Percentiles rank a stretch among this genome's conserved stretches.
These are phyloP conservation scores for Aschersonia sp. DNA, from an alignment of 2,329 filamentous ascomycete genomes.

Conservation along the genomic window DNA sequence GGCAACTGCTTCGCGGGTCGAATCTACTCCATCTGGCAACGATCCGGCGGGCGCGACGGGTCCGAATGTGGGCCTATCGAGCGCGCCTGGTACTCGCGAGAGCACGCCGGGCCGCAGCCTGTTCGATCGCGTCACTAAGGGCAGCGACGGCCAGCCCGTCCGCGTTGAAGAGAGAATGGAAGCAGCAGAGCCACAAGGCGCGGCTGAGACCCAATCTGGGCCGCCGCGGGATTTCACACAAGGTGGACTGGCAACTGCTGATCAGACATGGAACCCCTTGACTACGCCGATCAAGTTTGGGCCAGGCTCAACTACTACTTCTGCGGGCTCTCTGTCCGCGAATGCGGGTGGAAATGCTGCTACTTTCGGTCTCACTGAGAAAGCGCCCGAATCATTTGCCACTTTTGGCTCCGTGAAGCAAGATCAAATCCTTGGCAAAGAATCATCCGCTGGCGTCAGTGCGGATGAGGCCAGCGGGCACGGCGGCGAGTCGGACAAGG, in stretches of 20 bases:
- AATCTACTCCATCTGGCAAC: slow-evolving; percentile 11
- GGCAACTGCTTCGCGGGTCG: slow-evolving; percentile 21
- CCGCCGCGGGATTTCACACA: not conserved
- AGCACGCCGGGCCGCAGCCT: slow-evolving; percentile 33
- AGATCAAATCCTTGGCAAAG: slow-evolving; percentile 14
- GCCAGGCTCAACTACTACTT: slow-evolving; percentile 14
- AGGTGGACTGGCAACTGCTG: slow-evolving; percentile 15
- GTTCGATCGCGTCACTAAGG: slow-evolving; percentile 40
- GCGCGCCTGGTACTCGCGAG: slow-evolving; percentile 26
- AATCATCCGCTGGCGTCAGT: slow-evolving; percentile 9
- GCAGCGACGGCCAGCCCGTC: slow-evolving; percentile 32
- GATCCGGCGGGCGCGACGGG: slow-evolving; percentile 10
- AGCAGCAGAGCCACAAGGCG: slow-evolving; percentile 1
- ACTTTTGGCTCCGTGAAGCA: slow-evolving; percentile 21
- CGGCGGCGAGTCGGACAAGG: slow-evolving; percentile 28
- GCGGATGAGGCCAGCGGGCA: slow-evolving; percentile 16
- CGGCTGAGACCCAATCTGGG: not conserved
- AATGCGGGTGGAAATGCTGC: slow-evolving; percentile 12
- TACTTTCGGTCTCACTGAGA: slow-evolving; percentile 21
- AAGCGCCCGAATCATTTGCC: slow-evolving; percentile 18
- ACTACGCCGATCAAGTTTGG: slow-evolving; percentile 42
- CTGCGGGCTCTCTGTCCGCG: slow-evolving; percentile 18
- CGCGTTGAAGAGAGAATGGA: slow-evolving; percentile 18
- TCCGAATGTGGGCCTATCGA: slow-evolving; percentile 14
- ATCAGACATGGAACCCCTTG: slow-evolving; percentile 28